Percentiles rank a stretch among this genome's conserved stretches.
phyloP scores from a whole-genome alignment of 1,284 basidiomycete genomes.

The Fereydounia khargensis region DNA sequence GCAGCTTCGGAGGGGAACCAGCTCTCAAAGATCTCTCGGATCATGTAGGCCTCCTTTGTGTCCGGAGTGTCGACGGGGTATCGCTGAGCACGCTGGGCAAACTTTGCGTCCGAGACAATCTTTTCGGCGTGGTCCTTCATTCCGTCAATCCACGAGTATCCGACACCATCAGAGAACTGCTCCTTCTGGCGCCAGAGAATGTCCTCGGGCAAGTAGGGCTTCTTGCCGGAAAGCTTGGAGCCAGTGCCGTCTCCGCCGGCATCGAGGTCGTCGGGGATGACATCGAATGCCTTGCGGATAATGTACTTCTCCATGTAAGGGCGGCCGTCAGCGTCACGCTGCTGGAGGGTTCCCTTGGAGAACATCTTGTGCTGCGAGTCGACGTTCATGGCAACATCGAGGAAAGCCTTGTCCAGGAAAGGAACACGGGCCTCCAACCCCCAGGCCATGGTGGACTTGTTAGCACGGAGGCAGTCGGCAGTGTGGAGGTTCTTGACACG shows the following conservation, averaged over 20 bases:
- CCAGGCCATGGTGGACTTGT: slow-evolving; percentile 99
- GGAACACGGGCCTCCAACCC: slow-evolving; percentile 97
- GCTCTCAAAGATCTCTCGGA: slow-evolving; percentile 88
- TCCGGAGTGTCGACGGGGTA: slow-evolving; percentile 83
- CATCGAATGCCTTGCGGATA: slow-evolving; percentile 94
- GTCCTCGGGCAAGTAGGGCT: slow-evolving; percentile 83
- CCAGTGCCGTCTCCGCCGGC: slow-evolving; percentile 28
- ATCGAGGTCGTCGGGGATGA: slow-evolving; percentile 72
- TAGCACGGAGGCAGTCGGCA: slow-evolving; percentile 93
- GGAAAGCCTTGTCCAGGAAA: slow-evolving; percentile 95
- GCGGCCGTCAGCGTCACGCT: slow-evolving; percentile 64
- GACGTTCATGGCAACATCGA: slow-evolving; percentile 89
- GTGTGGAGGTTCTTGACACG: slow-evolving; percentile 98
- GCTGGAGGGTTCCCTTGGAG: slow-evolving; percentile 74
- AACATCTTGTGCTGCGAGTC: slow-evolving; percentile 89
- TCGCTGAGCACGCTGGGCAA: slow-evolving; percentile 72
- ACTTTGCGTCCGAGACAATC: slow-evolving; percentile 76
- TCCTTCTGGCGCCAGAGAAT: slow-evolving; percentile 99
- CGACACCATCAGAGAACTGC: slow-evolving; percentile 98
- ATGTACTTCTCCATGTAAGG: slow-evolving; percentile 70
- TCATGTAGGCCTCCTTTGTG: slow-evolving; percentile 95
- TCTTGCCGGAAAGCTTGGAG: slow-evolving; percentile 9
- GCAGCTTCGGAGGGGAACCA: slow-evolving; percentile 74
- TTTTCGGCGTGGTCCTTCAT: slow-evolving; percentile 85
- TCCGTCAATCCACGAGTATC: slow-evolving; percentile 99